Evolutionary conservation across 1,284 basidiomycete genomes (phyloP), one percentile per base, ranked within the genome.

Genomic region (Rhodotorula sp.): DNA sequence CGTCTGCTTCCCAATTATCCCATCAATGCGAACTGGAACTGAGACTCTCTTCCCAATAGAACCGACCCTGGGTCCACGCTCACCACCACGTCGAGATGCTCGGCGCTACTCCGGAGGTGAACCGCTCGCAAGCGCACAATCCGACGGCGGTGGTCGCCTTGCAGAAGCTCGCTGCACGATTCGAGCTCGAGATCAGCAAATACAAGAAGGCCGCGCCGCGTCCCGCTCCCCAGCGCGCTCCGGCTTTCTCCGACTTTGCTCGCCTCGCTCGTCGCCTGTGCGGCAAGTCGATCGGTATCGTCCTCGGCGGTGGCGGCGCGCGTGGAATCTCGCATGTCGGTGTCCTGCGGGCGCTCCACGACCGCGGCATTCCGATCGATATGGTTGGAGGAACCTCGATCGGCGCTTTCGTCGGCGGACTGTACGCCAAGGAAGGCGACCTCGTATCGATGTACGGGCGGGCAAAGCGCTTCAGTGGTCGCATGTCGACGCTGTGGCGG

Each of bases 261-360:
- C 86, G 96, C 51, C 83, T 99, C 51, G 96, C 95, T 0, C 84
- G 95, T 64, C 84, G 95, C 63, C 85, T 99, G 64, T 96, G 93
- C 78, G 95, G 95, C 17, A 91, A 89, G 79, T 93, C 91, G 20
- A 91, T 99, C 68, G 96, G 95, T 1, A 83, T 99, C 46, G 93
- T 99, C 6, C 85, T 99, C 0, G 95, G 95, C 26, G 95, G 95
- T 20, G 96, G 95, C 20, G 95, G 96, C 14, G 96, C 95, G 10
- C 87, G 96, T 64, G 95, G 95, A 42, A 88, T 98, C 74, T 89
- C 94, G 1, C 96, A 99, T 83, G 82, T 99, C 71, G 93, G 93
- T 42, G 85, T 95, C 70, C 86, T 99, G 57, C 89, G 90, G 62
- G 95, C 95, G 18, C 80, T 99, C 70, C 91, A 94, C 78, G 96